Evolutionary conservation across 2,329 filamentous ascomycete genomes (phyloP).

Genomic region (Phialophora chinensis): DNA sequence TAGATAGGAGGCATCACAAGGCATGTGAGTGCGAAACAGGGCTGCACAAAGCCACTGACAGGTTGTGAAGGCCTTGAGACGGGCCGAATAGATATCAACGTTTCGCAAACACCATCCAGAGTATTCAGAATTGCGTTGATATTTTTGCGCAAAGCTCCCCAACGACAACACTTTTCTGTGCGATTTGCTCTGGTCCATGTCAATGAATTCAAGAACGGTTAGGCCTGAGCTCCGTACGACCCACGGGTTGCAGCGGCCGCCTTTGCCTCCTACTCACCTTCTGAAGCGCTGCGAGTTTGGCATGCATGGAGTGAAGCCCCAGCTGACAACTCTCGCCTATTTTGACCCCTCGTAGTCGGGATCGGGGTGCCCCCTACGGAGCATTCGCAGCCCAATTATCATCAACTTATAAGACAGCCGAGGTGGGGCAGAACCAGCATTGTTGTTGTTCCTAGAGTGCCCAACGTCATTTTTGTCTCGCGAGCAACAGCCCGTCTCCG

Average conservation of each 20-base stretch:
- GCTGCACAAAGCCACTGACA: background rate
- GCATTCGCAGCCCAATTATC: background rate
- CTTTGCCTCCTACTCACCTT: background rate
- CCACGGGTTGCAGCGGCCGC: no score
- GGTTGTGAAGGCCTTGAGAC: background rate
- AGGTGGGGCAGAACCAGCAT: conserved; percentile 2
- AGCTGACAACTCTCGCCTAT: background rate
- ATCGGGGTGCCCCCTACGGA: background rate
- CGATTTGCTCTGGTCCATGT: background rate
- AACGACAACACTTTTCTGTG: background rate
- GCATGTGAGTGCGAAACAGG: background rate
- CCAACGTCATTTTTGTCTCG: conserved; percentile 8
- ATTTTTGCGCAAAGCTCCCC: background rate
- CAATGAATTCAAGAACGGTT: background rate
- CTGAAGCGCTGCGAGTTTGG: background rate
- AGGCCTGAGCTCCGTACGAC: background rate
- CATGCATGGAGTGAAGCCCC: background rate
- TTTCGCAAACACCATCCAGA: background rate
- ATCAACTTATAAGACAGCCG: background rate
- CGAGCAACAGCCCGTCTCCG: background rate
- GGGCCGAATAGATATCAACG: background rate
- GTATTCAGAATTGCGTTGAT: background rate
- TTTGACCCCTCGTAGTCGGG: background rate
- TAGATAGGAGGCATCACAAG: conserved; percentile 2
- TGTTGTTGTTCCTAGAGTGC: conserved; percentile 5